A percentile compares a stretch with the other conserved stretches of the same genome.
Evolutionary conservation across 2,329 filamentous ascomycete genomes (phyloP).

Genomic region (Ophiostoma triangulosporum): DNA sequence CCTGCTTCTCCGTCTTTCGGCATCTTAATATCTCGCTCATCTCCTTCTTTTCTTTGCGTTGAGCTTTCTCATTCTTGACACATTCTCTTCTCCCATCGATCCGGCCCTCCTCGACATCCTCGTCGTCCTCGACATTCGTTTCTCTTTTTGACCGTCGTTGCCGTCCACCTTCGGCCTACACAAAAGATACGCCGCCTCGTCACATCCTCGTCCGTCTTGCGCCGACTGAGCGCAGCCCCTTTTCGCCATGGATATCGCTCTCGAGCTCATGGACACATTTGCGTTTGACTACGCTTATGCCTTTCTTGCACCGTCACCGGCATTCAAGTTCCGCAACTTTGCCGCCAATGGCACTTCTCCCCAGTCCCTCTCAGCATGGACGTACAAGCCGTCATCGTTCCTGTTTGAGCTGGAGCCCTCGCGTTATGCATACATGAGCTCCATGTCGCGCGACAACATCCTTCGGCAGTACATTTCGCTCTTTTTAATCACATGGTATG

Average conservation of each 20-base stretch:
- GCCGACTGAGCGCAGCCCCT: background rate
- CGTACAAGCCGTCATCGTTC: constrained; percentile 59
- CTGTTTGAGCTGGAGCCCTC: constrained; percentile 58
- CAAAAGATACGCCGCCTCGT: background rate
- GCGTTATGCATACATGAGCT: constrained; percentile 65
- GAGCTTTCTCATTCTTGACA: background rate
- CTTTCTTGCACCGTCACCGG: constrained; percentile 45
- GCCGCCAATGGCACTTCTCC: constrained; percentile 45
- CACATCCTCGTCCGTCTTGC: background rate
- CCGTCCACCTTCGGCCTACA: background rate
- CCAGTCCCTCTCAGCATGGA: constrained; percentile 44
- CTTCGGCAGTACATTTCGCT: constrained; percentile 61
- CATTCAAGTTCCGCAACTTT: constrained; percentile 29
- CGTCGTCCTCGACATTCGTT: background rate
- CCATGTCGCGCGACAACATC: constrained; percentile 63
- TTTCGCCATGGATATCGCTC: constrained; percentile 68
- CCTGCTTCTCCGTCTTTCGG: background rate
- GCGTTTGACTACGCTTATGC: constrained; percentile 72
- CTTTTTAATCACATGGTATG: constrained; percentile 73
- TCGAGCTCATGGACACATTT: constrained; percentile 73
- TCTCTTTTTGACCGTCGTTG: background rate
- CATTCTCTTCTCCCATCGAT: background rate
- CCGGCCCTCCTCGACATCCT: background rate
- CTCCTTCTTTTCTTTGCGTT: background rate
- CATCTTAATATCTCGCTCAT: background rate